These are phyloP conservation scores for Volvox carteri DNA, from an alignment of 163 green algal genomes.

Conservation along the genomic window DNA sequence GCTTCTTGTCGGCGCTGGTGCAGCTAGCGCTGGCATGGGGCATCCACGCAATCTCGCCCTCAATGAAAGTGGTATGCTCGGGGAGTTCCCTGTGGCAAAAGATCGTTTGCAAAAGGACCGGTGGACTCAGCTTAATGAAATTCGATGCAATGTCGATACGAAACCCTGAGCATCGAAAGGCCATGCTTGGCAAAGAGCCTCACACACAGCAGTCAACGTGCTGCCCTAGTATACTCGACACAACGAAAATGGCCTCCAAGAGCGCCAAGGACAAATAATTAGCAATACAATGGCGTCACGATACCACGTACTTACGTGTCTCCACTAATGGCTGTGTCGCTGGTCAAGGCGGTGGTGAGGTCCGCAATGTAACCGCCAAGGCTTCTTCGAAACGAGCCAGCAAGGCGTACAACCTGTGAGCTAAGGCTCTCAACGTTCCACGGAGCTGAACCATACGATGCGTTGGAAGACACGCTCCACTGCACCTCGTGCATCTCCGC, in stretches of 20 bases:
- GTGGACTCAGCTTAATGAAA: too few species aligned
- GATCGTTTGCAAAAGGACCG: too few species aligned
- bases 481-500: not conserved
- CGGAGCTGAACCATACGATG: not conserved
- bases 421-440: constrained; percentile 3
- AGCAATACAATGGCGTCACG: too few species aligned
- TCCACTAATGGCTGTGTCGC: not conserved
- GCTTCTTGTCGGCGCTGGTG: not conserved
- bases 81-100: not conserved
- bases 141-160: too few species aligned
- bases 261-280: too few species aligned
- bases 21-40: not conserved
- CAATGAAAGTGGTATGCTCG: not conserved
- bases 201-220: too few species aligned
- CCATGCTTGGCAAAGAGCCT: too few species aligned
- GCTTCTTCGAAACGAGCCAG: not conserved
- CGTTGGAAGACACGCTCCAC: not conserved
- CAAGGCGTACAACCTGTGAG: not conserved
- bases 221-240: too few species aligned
- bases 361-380: not conserved
- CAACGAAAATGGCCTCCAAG: too few species aligned
- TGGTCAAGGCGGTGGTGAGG: constrained; percentile 10
- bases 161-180: too few species aligned
- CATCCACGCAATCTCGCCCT: constrained; percentile 11
- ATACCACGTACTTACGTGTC: not conserved